Evolutionary conservation across 2,329 filamentous ascomycete genomes (phyloP).

Genomic region (Ceratocystis cacaofunesta): DNA sequence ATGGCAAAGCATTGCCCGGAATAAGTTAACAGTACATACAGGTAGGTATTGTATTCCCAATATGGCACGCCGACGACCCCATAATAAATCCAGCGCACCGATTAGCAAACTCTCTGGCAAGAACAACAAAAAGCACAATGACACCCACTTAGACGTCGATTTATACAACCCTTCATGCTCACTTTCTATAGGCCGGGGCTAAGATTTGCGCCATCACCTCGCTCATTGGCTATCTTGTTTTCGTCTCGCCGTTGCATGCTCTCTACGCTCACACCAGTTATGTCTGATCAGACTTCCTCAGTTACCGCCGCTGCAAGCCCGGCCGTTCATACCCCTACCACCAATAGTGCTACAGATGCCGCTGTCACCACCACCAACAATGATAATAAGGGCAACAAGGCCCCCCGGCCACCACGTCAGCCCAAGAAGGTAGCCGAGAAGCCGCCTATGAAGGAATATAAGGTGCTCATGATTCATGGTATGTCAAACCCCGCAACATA

Average conservation of each 20-base stretch:
- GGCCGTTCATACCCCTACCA: neutral
- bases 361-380: neutral
- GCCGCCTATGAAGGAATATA: conserved; percentile 35
- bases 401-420: conserved; percentile 8
- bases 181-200: neutral
- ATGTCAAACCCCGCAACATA: conserved; percentile 17
- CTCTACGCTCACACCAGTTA: conserved; percentile 2
- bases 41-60: conserved; percentile 2
- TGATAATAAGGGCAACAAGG: conserved; percentile 3
- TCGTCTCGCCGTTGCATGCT: neutral
- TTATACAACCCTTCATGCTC: conserved; percentile 3
- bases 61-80: neutral
- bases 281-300: conserved; percentile 12
- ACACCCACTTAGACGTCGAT: neutral
- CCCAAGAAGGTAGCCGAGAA: conserved; percentile 13
- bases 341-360: neutral
- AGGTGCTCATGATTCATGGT: conserved; percentile 68
- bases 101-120: neutral
- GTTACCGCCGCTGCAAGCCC: neutral
- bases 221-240: neutral
- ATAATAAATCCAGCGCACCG: conserved; percentile 1
- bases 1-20: neutral
- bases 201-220: conserved; percentile 1
- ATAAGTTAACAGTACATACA: neutral
- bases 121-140: neutral